A percentile compares a stretch with the other conserved stretches of the same genome.
Evolutionary conservation across 192 early-diverging fungal species (phyloP).

Genomic region (Backusella westeae): DNA sequence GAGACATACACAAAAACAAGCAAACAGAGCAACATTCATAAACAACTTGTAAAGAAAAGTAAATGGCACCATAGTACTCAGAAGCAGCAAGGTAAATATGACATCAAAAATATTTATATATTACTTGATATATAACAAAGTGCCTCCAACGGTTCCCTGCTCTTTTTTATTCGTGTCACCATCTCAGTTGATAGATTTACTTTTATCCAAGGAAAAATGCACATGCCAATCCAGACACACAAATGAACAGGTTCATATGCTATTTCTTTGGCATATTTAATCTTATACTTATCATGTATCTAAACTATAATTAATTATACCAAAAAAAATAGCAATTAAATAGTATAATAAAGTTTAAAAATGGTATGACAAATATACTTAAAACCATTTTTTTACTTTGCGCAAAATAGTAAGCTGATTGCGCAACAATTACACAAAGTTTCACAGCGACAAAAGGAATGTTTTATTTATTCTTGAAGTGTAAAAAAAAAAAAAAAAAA

Average conservation of each 20-base stretch:
- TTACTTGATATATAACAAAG: not conserved
- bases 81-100: not conserved
- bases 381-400: not conserved
- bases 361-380: not conserved
- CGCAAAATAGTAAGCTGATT: not conserved
- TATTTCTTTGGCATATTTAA: not conserved
- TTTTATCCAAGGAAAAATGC: not conserved
- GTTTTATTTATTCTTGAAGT: too few species aligned
- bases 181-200: not conserved
- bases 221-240: not conserved
- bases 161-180: not conserved
- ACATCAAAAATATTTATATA: not conserved
- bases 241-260: not conserved
- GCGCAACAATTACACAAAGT: not conserved
- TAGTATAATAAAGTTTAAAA: not conserved
- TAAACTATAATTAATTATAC: too few species aligned
- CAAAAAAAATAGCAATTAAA: too few species aligned
- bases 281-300: too few species aligned
- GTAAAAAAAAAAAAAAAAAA: not conserved
- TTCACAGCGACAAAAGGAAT: not conserved
- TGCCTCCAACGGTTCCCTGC: not conserved
- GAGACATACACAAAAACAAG: not conserved
- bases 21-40: not conserved
- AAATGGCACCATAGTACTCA: not conserved
- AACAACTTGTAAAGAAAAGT: not conserved